Evolutionary conservation across 306 rosid genomes (phyloP).

Genomic region (Casuarina cunninghamiana): DNA sequence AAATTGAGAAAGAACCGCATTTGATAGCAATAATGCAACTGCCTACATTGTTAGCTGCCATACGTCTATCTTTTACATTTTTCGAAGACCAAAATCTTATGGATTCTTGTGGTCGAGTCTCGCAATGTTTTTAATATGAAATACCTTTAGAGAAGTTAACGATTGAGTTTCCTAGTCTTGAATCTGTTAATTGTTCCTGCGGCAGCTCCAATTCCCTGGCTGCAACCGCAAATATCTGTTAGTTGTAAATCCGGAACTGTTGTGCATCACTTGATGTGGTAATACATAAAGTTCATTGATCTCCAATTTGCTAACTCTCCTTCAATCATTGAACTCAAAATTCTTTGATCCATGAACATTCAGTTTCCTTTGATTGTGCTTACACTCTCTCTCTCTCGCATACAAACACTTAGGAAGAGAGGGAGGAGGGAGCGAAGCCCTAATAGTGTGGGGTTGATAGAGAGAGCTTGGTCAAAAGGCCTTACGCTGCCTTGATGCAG

Average conservation of each 20-base stretch:
- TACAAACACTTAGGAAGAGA: not conserved
- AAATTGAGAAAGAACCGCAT: not conserved
- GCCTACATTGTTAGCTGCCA: not conserved
- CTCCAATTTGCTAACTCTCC: not conserved
- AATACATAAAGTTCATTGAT: not conserved
- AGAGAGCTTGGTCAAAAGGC: not conserved
- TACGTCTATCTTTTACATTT: not conserved
- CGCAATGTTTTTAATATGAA: not conserved
- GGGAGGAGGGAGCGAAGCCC: not conserved
- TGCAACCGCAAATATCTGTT: no score
- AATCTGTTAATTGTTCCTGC: not conserved
- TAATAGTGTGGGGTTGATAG: not conserved
- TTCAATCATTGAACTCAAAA: not conserved
- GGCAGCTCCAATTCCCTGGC: no score
- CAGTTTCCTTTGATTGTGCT: not conserved
- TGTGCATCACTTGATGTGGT: not conserved
- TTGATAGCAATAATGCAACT: not conserved
- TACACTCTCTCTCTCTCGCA: not conserved
- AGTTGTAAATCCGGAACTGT: not conserved
- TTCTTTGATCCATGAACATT: not conserved
- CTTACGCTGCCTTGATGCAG: not conserved
- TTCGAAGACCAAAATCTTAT: not conserved
- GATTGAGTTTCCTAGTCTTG: not conserved
- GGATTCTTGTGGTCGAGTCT: not conserved
- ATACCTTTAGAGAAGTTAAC: not conserved